Evolutionary conservation across 1,284 basidiomycete species (phyloP), one percentile per base, ranked within the genome.

Genomic region (Mycena citricolor): DNA sequence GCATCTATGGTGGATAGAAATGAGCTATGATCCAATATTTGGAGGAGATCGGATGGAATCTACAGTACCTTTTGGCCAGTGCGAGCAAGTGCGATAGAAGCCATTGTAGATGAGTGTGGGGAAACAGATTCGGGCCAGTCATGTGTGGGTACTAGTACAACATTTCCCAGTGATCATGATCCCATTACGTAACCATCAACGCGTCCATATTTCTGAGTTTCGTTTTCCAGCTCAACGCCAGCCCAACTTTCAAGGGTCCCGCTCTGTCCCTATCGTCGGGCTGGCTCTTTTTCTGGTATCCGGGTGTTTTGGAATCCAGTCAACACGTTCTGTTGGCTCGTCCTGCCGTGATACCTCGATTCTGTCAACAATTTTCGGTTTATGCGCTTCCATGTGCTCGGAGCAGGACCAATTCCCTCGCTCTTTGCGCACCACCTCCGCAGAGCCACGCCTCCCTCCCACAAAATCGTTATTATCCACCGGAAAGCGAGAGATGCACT

Each of bases 351-450:
- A 33, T 13, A 19, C 14, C 14, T 32, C 30, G 13, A 19, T 16
- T 19, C 14, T 19, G 14, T 32, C 19, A 19, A 5, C 30, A 16
- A 19, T 32, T 32, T n/a, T 19, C 5, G 13, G 30, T 19, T 5
- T 7, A 89, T 90, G 86, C 81, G 75, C 55, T 76, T 86, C 60
- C 83, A 88, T 69, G 62, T 87, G 54, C 73, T 88, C 51, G 86
- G 90, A 57, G 66, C 90, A 50, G 90, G 90, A 42, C 74, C 90
- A 38, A 77, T 94, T 54, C 93, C 93, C 48, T 80, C 81, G 21
- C 79, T 95, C 49, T 55, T 95, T 52, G 79, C 91, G 11, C 80
- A 87, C 60, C 79, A 94, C 62, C 76, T 94, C 35, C 81, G 88
- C 28, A 70, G 73, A 32, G 64, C 70, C 47, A 69, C 86, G 26